Evolutionary conservation across 1,284 basidiomycete genomes (phyloP).

Genomic region (Malassezia furfur): DNA sequence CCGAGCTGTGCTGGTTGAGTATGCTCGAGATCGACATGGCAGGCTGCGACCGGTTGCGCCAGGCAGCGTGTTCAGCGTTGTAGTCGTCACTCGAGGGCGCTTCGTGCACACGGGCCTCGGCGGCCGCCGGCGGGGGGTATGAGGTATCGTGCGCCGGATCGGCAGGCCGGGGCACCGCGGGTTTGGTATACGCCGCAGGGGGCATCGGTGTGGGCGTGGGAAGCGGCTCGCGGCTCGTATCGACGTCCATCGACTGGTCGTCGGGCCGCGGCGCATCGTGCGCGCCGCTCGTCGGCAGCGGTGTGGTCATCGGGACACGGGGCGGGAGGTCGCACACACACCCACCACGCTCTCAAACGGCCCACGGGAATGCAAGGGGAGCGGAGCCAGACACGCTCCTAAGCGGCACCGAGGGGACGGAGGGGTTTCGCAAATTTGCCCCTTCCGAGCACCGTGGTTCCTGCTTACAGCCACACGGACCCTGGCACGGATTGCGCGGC

Average conservation of each 20-base stretch:
- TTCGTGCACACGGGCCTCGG: neutral
- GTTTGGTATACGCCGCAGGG: neutral
- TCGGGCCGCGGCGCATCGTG: neutral
- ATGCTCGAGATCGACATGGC: slow-evolving; percentile 16
- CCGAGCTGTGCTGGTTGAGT: slow-evolving; percentile 6
- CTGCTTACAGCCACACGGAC: slow-evolving; percentile 1
- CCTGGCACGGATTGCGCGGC: neutral
- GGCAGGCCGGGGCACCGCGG: neutral
- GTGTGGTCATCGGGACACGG: neutral
- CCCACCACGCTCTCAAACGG: too few relatives aligned
- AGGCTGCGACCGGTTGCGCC: slow-evolving; percentile 13
- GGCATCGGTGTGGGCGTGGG: neutral
- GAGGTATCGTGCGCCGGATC: neutral
- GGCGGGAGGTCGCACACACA: too few relatives aligned
- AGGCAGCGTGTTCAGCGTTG: neutral
- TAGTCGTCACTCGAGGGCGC: neutral
- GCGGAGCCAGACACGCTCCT: too few relatives aligned
- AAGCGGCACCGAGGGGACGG: neutral
- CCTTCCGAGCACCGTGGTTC: neutral
- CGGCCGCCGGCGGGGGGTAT: neutral
- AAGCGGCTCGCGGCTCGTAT: neutral
- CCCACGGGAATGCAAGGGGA: too few relatives aligned
- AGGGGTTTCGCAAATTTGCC: neutral
- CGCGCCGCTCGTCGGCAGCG: neutral
- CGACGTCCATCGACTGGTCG: neutral